Evolutionary conservation across 768 basidiomycete genomes (phyloP).

Genomic region (Suillus subaureus): DNA sequence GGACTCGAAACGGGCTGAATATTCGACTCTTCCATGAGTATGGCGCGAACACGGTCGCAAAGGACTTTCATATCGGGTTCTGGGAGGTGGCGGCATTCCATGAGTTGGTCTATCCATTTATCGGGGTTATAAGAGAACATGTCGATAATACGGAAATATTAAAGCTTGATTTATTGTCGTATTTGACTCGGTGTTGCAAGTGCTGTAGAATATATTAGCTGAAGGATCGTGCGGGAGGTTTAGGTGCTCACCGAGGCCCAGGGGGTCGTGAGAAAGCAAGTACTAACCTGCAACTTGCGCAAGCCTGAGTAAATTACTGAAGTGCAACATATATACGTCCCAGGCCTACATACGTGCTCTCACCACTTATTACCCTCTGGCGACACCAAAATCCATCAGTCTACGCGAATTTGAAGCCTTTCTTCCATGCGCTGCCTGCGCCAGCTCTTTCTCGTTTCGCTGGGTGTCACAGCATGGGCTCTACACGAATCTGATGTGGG

Average conservation of each 20-base stretch:
- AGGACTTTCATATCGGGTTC: constrained; percentile 93
- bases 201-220: neutral
- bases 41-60: constrained; percentile 85
- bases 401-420: constrained; percentile 1
- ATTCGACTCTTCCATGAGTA: constrained; percentile 95
- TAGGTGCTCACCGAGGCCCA: neutral
- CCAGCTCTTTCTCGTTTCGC: constrained; percentile 19
- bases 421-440: constrained; percentile 20
- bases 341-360: constrained; percentile 13
- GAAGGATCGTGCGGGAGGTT: neutral
- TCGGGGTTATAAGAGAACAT: constrained; percentile 53
- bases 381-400: neutral
- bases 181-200: neutral
- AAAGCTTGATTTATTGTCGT: neutral
- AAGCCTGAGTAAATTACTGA: too few relatives aligned
- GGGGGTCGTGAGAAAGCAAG: neutral
- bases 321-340: neutral
- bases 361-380: neutral
- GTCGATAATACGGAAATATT: constrained; percentile 5
- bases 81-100: constrained; percentile 82
- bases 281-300: neutral
- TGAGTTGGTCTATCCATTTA: constrained; percentile 89
- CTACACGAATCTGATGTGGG: constrained; percentile 78
- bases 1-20: constrained; percentile 96
- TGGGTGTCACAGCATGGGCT: constrained; percentile 40